phyloP scores from a whole-genome alignment of 257 asterid genomes.

The Galeopsis tetrahit region DNA sequence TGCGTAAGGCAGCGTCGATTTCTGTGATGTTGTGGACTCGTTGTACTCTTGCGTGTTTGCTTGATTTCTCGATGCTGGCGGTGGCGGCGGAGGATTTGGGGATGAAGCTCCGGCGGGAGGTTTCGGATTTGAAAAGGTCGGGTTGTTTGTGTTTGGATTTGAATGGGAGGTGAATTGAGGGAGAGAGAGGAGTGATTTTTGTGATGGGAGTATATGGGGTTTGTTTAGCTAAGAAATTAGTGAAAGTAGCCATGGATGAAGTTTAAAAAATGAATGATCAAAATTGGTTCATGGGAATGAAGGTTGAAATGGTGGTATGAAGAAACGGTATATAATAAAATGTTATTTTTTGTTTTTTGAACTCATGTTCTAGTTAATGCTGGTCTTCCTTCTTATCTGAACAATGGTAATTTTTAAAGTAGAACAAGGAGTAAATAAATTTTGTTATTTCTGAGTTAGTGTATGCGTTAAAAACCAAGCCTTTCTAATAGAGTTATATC shows the following conservation, averaged over 20 bases:
- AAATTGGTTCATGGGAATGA: background rate
- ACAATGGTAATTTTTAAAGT: too few relatives aligned
- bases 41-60: slow-evolving; percentile 59
- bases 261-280: background rate
- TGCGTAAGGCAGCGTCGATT: slow-evolving; percentile 73
- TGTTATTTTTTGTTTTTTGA: too few relatives aligned
- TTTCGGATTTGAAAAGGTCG: background rate
- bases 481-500: background rate
- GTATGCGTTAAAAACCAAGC: too few relatives aligned
- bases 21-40: slow-evolving; percentile 63
- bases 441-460: background rate
- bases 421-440: background rate
- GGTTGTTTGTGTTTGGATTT: slow-evolving; percentile 33
- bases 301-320: background rate
- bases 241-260: slow-evolving; percentile 63
- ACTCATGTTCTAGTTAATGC: background rate
- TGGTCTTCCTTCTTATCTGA: background rate
- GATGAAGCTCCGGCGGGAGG: slow-evolving; percentile 23
- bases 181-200: slow-evolving; percentile 38
- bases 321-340: background rate
- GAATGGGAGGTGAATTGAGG: slow-evolving; percentile 29
- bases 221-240: slow-evolving; percentile 68
- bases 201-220: slow-evolving; percentile 48
- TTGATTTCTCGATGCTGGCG: slow-evolving; percentile 45
- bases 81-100: slow-evolving; percentile 66